A percentile compares a stretch with the other conserved stretches of the same genome.
Evolutionary conservation across 495 filamentous ascomycete species (phyloP).

Genomic region (Corynascus novoguineensis): DNA sequence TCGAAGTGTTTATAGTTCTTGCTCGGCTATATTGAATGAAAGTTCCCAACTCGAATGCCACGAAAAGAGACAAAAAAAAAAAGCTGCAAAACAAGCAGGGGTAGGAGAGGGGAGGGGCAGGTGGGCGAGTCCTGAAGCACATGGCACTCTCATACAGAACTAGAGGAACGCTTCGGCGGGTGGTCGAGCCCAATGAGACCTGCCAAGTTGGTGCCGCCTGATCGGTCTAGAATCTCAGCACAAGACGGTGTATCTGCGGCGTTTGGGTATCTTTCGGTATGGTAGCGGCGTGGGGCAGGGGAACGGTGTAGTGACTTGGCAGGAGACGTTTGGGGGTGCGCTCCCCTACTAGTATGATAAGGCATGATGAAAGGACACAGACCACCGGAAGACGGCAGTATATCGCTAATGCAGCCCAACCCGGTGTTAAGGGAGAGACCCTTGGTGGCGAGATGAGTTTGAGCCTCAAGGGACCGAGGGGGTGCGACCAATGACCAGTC

Average conservation of each 20-base stretch:
- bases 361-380: too few relatives aligned
- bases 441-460: neutral
- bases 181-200: conserved; percentile 2
- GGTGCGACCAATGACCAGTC: neutral
- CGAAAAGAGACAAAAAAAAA: too few relatives aligned
- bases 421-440: neutral
- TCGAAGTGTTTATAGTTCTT: neutral
- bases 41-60: neutral
- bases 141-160: neutral
- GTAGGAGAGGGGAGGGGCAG: neutral
- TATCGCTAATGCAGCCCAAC: conserved; percentile 3
- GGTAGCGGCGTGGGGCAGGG: neutral
- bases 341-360: too few relatives aligned
- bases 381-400: neutral
- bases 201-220: conserved; percentile 1
- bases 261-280: neutral
- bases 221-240: neutral
- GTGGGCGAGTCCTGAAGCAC: neutral
- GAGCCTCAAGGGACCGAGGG: neutral
- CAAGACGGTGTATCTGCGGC: neutral
- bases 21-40: neutral
- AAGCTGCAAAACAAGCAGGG: neutral
- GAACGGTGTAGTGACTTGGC: neutral
- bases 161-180: too few relatives aligned
- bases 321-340: neutral